A percentile compares a stretch with the other conserved stretches of the same genome.
Evolutionary conservation across 768 basidiomycete species (phyloP).

Genomic region (Glaciozyma martinii): DNA sequence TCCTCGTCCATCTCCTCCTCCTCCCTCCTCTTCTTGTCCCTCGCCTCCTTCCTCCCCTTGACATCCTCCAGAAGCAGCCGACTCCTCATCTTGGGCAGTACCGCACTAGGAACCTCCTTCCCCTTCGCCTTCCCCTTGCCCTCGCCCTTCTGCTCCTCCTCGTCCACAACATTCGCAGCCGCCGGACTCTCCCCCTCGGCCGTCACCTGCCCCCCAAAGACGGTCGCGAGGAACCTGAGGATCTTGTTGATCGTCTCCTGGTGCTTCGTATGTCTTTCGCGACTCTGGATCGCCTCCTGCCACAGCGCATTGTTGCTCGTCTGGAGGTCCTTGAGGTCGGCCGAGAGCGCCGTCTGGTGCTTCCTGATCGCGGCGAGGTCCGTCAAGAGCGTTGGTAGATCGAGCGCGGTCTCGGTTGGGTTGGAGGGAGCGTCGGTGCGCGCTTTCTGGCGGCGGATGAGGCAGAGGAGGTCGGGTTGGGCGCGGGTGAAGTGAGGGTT

Average conservation of each 20-base stretch:
- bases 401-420: constrained; percentile 10
- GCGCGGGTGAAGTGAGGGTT: constrained; percentile 61
- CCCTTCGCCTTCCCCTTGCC: constrained; percentile 6
- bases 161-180: neutral
- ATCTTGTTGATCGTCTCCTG: constrained; percentile 95
- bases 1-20: constrained; percentile 39
- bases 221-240: constrained; percentile 83
- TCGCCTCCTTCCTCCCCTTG: constrained; percentile 41
- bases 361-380: constrained; percentile 80
- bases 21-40: constrained; percentile 2
- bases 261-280: constrained; percentile 78
- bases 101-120: neutral
- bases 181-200: neutral
- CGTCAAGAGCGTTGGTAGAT: constrained; percentile 66
- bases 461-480: constrained; percentile 75
- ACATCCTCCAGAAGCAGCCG: constrained; percentile 41
- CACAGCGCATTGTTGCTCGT: constrained; percentile 79
- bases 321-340: constrained; percentile 80
- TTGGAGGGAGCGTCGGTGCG: constrained; percentile 11
- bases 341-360: constrained; percentile 83
- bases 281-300: constrained; percentile 73
- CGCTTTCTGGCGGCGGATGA: constrained; percentile 76
- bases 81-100: constrained; percentile 26
- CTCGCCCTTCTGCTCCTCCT: constrained; percentile 3
- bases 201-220: constrained; percentile 52